Conservation (phyloP, 2,329 filamentous ascomycete species). For the Parascedosporium putredinis region DNA sequence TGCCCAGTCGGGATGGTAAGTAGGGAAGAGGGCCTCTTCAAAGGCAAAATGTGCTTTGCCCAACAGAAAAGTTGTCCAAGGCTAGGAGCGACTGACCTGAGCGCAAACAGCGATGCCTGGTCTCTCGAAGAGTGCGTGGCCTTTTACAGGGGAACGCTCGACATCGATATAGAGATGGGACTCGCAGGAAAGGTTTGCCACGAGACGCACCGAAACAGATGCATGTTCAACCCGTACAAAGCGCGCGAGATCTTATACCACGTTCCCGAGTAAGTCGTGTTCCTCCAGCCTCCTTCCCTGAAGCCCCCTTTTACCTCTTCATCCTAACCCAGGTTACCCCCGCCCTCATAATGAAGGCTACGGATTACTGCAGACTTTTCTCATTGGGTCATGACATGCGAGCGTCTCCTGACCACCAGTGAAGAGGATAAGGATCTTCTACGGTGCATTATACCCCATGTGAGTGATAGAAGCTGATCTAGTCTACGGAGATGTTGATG, state of each 20-base stretch:
- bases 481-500: too few relatives aligned
- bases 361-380: constrained; percentile 18
- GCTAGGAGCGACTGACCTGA: too few relatives aligned
- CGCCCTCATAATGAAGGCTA: constrained; percentile 10
- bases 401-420: constrained; percentile 13
- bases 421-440: constrained; percentile 15
- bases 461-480: constrained; percentile 14
- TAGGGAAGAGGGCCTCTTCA: too few relatives aligned
- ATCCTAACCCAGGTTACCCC: neutral
- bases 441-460: constrained; percentile 18
- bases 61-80: too few relatives aligned
- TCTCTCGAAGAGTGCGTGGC: constrained; percentile 20
- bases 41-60: too few relatives aligned
- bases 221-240: constrained; percentile 21
- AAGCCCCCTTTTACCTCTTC: too few relatives aligned
- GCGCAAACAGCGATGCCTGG: constrained; percentile 22
- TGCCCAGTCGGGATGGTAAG: constrained; percentile 13
- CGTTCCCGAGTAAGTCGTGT: constrained; percentile 20
- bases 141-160: constrained; percentile 21
- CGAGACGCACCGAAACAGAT: constrained; percentile 23
- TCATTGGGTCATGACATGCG: constrained; percentile 16
- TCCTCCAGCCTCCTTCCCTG: too few relatives aligned
- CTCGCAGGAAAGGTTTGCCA: constrained; percentile 20
- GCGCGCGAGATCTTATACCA: constrained; percentile 18
- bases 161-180: constrained; percentile 20